Evolutionary conservation across 257 asterid species (phyloP).

Genomic region (Rehmannia glutinosa): DNA sequence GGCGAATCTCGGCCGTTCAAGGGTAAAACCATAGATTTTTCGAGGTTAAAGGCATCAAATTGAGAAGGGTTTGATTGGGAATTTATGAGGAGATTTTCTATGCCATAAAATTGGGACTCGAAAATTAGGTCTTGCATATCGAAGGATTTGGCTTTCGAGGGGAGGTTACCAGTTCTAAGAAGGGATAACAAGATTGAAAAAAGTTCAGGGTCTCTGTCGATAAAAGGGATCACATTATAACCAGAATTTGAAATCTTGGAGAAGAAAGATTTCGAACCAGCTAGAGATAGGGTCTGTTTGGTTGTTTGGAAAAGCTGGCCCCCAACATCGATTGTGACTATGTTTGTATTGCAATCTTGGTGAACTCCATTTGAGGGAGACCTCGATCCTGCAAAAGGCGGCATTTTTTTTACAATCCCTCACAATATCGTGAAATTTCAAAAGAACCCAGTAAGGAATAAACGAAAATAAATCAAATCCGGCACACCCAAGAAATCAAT

Average conservation of each 20-base stretch:
- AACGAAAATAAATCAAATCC: neutral
- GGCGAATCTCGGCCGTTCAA: constrained; percentile 85
- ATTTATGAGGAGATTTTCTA: constrained; percentile 54
- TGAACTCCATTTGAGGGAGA: constrained; percentile 24
- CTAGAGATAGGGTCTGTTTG: constrained; percentile 63
- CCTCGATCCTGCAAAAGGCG: constrained; percentile 52
- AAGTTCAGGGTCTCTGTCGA: constrained; percentile 87
- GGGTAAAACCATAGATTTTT: constrained; percentile 51
- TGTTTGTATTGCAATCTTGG: constrained; percentile 40
- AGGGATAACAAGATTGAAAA: constrained; percentile 82
- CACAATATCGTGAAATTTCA: neutral
- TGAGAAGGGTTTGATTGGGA: constrained; percentile 74
- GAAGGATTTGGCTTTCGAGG: constrained; percentile 72
- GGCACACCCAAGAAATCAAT: neutral
- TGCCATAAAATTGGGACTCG: constrained; percentile 77
- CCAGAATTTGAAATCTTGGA: constrained; percentile 41
- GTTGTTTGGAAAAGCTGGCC: constrained; percentile 94
- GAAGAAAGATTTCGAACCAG: constrained; percentile 73
- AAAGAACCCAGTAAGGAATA: neutral
- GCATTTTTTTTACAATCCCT: constrained; percentile 40
- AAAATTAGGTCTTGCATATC: constrained; percentile 75
- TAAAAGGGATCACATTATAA: constrained; percentile 41
- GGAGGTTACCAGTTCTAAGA: constrained; percentile 81
- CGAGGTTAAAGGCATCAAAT: constrained; percentile 83
- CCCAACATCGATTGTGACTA: constrained; percentile 82